Evolutionary conservation across 2,329 filamentous ascomycete genomes (phyloP), one percentile per base, ranked within the genome.

Genomic region (Sclerotinia trifoliorum): DNA sequence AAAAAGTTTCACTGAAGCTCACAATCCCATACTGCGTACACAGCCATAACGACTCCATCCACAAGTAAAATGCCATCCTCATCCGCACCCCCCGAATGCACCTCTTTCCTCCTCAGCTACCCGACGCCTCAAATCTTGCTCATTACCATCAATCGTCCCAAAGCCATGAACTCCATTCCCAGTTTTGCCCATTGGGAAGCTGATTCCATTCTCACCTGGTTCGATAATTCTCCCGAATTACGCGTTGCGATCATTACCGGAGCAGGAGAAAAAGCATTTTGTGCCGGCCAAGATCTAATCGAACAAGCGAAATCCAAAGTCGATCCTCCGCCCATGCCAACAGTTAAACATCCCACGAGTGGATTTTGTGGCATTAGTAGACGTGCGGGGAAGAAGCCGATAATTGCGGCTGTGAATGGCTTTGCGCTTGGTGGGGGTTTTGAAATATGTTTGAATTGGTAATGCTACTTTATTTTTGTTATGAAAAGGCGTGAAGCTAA

Each of bases 401-500:
- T 94, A 69, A 84, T 94, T 52, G 90, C 88, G 0, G 91, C 91
- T 1, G 89, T 94, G n/a, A 92, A 93, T 76, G 91, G 91, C 3
- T 81, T 90, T 49, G 91, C 89, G 56, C 83, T 91, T 42, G 91
- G 91, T 61, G 91, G 91, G 58, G 91, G 90, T 1, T 89, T 91
- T 79, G 91, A 94, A 81, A 92, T 93, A 32, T 73, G 72, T 69
- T 70, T 77, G 65, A 92, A 93, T 79, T 86, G 74, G 74, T 75
- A 67, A 46, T 68, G 57, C n/a, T 35, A 19, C 17, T 55, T 39
- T 55, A 42, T 7, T 13, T 54, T 32, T 13, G 4, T 13, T 26
- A 8, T 29, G 8, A 6, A 3, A 13, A 39, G 29, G 15, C 19
- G 7, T 39, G 15, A 5, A 51, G 21, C 13, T 63, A 65, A 32